Evolutionary conservation across 345 rosid species (phyloP).

Genomic region (Brassica carinata): DNA sequence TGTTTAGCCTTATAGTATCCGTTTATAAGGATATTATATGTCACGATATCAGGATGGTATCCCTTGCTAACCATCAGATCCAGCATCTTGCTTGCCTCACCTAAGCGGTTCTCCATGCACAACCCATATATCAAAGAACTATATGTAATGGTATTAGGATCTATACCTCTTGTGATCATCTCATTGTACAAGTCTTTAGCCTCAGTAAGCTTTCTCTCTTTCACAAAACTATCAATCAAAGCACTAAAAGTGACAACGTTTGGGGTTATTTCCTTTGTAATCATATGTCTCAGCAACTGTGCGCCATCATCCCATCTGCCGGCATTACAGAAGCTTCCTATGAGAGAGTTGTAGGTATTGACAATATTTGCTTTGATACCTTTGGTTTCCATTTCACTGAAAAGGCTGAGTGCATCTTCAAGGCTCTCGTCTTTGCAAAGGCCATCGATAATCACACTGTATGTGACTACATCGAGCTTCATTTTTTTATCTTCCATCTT

Average conservation of each 20-base stretch:
- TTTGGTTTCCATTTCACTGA: neutral
- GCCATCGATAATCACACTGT: neutral
- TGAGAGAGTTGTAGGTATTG: neutral
- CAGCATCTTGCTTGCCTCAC: slow-evolving; percentile 27
- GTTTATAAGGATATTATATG: slow-evolving; percentile 11
- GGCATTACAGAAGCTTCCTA: neutral
- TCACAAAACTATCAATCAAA: no score
- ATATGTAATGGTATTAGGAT: no score
- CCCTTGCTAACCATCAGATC: slow-evolving; percentile 29
- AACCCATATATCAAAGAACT: slow-evolving; percentile 17
- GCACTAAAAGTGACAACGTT: no score
- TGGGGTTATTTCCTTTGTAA: no score
- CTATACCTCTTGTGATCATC: no score
- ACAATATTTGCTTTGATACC: neutral
- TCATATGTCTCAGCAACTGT: no score
- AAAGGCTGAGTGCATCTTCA: neutral
- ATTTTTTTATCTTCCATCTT: neutral
- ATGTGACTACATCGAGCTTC: neutral
- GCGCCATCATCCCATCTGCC: no score
- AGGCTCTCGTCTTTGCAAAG: neutral
- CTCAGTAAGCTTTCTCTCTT: no score
- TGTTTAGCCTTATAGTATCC: neutral
- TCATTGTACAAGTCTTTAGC: no score
- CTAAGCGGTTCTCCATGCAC: slow-evolving; percentile 34
- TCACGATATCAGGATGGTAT: neutral